Evolutionary conservation across 768 basidiomycete genomes (phyloP).

Genomic region (Suillus lakei): DNA sequence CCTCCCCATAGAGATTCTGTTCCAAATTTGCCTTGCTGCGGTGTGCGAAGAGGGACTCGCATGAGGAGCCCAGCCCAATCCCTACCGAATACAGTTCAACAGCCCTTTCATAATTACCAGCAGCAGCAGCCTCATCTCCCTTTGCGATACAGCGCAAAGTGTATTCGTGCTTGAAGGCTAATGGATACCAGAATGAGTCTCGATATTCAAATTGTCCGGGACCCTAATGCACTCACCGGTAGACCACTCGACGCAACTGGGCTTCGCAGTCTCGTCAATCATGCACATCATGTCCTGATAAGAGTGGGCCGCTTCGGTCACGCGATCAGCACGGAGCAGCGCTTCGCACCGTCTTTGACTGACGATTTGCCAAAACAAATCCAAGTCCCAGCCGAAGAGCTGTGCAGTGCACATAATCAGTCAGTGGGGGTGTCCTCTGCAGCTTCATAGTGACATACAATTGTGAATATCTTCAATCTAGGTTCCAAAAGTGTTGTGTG

Average conservation of each 20-base stretch:
- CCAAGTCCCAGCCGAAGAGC: not conserved
- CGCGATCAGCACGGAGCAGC: too few species aligned
- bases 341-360: not conserved
- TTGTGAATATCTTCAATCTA: not conserved
- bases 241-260: not conserved
- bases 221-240: not conserved
- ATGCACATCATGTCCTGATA: too few species aligned
- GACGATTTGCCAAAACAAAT: not conserved
- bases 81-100: not conserved
- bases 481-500: not conserved
- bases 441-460: not conserved
- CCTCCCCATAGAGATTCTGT: not conserved
- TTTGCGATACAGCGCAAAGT: not conserved
- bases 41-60: not conserved
- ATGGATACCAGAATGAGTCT: not conserved
- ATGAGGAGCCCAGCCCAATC: not conserved
- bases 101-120: not conserved
- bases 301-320: too few species aligned
- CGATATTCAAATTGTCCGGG: not conserved
- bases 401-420: not conserved
- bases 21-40: not conserved
- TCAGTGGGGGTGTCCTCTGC: not conserved
- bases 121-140: not conserved
- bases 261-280: not conserved
- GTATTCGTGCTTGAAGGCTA: not conserved